Evolutionary conservation across 345 rosid genomes (phyloP), one percentile per base, ranked within the genome.

Genomic region (Raphanus raphanistrum): DNA sequence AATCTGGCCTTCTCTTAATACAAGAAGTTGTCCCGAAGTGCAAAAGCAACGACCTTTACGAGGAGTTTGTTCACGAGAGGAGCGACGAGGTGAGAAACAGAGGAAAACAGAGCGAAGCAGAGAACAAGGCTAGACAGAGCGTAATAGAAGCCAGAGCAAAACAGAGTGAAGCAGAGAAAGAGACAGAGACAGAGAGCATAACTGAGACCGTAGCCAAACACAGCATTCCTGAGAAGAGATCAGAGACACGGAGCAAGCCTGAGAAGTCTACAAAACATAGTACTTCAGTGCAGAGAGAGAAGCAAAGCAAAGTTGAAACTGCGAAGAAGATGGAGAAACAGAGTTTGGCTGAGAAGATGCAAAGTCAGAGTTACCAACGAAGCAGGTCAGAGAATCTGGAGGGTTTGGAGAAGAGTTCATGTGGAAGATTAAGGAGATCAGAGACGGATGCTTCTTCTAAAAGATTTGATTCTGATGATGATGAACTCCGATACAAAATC

Each of bases 401-500:
- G 60, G 77, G 8, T 11, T 16, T 13, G 13, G 50, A 54, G 62
- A 80, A 58, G 27, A 84, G 75, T 62, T n/a, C 81, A 27, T 73
- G 66, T 73, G 76, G 54, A 52, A 80, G 36, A 55, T 68, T 89
- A 43, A 87, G 82, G 83, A 82, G 88, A 41, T 73, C 86, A 0
- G 83, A 16, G 59, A 85, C 92, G 0, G 90, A 83, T 64, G 80
- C 75, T 5, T 80, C 55, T 71, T 67, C 27, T 74, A 79, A 80
- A 36, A 84, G 10, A 41, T n/a, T 67, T 43, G 77, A 63, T 10
- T 88, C 89, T 84, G 87, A 77, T 25, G 97, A 77, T 25, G 97
- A 92, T 36, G 97, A 92, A 74, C 89, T 92, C 43, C 82, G 89
- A 31, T 31, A 72, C 74, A 84, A 77, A 38, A 68, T 90, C 2